phyloP scores from a whole-genome alignment of 108 stramenopile species.

The Tribonema minus region DNA sequence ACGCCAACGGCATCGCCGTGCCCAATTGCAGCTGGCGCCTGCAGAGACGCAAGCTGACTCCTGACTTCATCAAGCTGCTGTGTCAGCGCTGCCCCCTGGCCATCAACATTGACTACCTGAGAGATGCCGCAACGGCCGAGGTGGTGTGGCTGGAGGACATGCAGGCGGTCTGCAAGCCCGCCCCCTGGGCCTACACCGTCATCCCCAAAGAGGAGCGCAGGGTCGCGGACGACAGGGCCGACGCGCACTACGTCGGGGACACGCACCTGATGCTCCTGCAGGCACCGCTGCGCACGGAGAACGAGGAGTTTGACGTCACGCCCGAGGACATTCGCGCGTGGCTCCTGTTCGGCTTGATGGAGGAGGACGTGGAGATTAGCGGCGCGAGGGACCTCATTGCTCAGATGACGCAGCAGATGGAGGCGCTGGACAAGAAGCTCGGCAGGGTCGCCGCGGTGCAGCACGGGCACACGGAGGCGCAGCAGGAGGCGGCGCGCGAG shows the following conservation, averaged over 20 bases:
- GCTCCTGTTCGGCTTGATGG: conserved; percentile 19
- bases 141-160: conserved; percentile 28
- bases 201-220: conserved; percentile 13
- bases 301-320: conserved; percentile 1
- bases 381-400: too few relatives aligned
- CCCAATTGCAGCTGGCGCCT: too few relatives aligned
- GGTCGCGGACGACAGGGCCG: conserved; percentile 2
- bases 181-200: conserved; percentile 20
- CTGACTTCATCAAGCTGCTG: too few relatives aligned
- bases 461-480: too few relatives aligned
- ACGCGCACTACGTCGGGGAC: conserved; percentile 14
- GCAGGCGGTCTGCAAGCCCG: conserved; percentile 4
- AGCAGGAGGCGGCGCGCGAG: too few relatives aligned
- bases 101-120: conserved; percentile 30
- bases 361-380: conserved; percentile 17
- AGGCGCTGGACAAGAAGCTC: too few relatives aligned
- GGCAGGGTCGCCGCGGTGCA: too few relatives aligned
- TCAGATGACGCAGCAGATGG: too few relatives aligned
- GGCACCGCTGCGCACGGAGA: conserved; percentile 13
- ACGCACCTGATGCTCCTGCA: conserved; percentile 5
- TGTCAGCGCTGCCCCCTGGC: too few relatives aligned
- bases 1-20: too few relatives aligned
- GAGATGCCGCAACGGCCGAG: conserved; percentile 12
- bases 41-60: too few relatives aligned
- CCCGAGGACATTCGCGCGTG: conserved; percentile 9